Conservation (phyloP, 768 basidiomycete species). For the Boletellus ananiceps region DNA sequence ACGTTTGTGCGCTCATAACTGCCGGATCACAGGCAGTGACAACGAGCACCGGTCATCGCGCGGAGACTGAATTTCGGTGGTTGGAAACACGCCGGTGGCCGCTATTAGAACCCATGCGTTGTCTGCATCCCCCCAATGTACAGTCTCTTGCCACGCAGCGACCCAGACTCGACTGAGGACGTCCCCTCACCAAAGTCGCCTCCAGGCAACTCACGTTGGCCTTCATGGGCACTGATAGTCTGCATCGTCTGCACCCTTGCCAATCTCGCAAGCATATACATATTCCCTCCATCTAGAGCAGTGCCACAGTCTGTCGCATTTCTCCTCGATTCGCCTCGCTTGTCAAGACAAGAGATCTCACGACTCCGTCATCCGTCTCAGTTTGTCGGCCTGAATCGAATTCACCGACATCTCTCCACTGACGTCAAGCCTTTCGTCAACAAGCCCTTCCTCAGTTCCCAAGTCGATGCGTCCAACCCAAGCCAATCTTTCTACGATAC, state of each 20-base stretch:
- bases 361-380: slow-evolving; percentile 27
- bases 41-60: background rate
- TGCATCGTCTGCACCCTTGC: slow-evolving; percentile 5
- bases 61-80: background rate
- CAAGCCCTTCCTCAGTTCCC: slow-evolving; percentile 4
- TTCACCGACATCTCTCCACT: slow-evolving; percentile 12
- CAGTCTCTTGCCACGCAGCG: slow-evolving; percentile 2
- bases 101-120: background rate
- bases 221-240: slow-evolving; percentile 2
- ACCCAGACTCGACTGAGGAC: slow-evolving; percentile 2
- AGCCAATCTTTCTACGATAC: background rate
- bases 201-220: background rate
- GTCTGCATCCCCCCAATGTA: background rate
- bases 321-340: slow-evolving; percentile 2
- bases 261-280: slow-evolving; percentile 5
- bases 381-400: slow-evolving; percentile 26
- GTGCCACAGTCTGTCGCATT: slow-evolving; percentile 2
- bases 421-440: slow-evolving; percentile 3
- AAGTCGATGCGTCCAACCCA: background rate
- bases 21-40: background rate
- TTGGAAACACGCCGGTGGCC: background rate
- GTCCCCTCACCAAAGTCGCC: background rate
- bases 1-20: background rate
- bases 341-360: slow-evolving; percentile 9
- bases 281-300: background rate